Percentiles rank a stretch among this genome's conserved stretches.
Conservation (phyloP, 2,329 filamentous ascomycete species). For the Neofusicoccum sp. region DNA sequence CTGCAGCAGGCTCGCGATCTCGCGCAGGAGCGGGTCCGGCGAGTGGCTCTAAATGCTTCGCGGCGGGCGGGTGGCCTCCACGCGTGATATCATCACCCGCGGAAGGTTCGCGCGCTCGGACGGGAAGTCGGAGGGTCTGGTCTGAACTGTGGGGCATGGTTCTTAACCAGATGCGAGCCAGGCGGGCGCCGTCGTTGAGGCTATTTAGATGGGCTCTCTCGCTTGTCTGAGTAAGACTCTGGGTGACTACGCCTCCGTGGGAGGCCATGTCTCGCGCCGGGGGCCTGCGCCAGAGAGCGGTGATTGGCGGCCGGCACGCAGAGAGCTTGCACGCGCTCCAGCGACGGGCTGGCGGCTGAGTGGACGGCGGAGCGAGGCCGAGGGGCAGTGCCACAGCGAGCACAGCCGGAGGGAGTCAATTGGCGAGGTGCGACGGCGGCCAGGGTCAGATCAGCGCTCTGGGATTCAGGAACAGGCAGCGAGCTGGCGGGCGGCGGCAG, state of each 20-base stretch:
- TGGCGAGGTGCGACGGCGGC: no score
- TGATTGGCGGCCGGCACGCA: neutral
- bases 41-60: neutral
- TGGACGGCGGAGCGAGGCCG: no score
- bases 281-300: neutral
- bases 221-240: slow-evolving; percentile 1
- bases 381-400: no score
- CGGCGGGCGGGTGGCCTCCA: neutral
- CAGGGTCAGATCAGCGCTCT: no score
- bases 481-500: neutral
- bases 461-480: no score
- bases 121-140: neutral
- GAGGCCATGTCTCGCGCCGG: neutral
- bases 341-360: neutral
- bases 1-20: slow-evolving; percentile 5
- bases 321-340: neutral
- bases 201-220: neutral
- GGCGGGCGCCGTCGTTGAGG: neutral
- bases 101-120: neutral
- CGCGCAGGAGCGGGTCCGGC: neutral
- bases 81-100: neutral
- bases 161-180: slow-evolving; percentile 6
- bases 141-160: neutral
- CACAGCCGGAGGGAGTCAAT: no score
- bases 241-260: neutral